phyloP scores from a whole-genome alignment of 1,139 yeast genomes.

The Candida mesenterica region DNA sequence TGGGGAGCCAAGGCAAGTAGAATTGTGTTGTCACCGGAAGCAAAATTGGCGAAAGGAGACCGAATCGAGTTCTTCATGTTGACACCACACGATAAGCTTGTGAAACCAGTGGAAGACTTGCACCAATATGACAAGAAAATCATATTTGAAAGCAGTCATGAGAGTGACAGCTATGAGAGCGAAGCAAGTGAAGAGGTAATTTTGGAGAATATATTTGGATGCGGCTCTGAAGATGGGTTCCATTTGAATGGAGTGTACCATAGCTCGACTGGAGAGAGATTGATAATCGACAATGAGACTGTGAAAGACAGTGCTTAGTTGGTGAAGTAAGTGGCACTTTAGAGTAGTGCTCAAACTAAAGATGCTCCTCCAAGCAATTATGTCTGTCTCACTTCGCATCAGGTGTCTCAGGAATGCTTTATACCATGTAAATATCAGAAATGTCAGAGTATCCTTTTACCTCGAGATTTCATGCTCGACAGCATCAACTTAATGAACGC shows the following conservation, averaged over 20 bases:
- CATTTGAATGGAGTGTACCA: conserved; percentile 37
- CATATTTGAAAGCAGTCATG: conserved; percentile 32
- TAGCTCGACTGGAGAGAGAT: conserved; percentile 43
- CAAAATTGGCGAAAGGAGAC: conserved; percentile 44
- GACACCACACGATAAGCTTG: conserved; percentile 34
- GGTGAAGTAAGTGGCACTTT: not conserved
- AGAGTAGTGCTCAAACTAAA: no score
- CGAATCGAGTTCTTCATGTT: conserved; percentile 48
- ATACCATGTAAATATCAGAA: no score
- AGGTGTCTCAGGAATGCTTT: no score
- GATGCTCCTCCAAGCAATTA: no score
- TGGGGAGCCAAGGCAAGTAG: conserved; percentile 66
- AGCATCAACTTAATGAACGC: no score
- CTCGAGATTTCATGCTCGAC: no score
- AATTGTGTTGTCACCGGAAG: conserved; percentile 58
- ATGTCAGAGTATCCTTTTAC: no score
- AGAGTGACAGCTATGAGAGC: conserved; percentile 24
- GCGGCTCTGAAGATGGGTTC: conserved; percentile 51
- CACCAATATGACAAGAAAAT: conserved; percentile 2
- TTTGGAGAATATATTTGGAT: conserved; percentile 33
- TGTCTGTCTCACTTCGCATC: no score
- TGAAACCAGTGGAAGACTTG: conserved; percentile 3
- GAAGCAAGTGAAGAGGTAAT: conserved; percentile 12
- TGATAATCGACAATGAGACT: conserved; percentile 11
- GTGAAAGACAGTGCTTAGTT: no score